Evolutionary conservation across 495 filamentous ascomycete genomes (phyloP), one percentile per base, ranked within the genome.

Genomic region (Lasiosphaeria ovina): DNA sequence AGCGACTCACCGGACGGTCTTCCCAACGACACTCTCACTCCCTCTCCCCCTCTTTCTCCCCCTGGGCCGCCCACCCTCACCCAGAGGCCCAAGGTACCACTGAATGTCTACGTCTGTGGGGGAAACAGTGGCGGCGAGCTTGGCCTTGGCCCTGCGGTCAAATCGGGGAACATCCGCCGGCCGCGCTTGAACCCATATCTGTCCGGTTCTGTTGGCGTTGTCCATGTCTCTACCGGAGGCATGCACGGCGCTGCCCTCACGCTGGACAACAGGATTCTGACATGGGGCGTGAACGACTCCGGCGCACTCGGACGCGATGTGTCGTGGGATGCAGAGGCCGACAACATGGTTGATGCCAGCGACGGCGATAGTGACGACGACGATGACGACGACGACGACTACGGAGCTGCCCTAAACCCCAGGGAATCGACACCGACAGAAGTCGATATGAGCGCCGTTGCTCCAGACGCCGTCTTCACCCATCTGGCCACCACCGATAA

Each of bases 61-160:
- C 24, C 24, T 24, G 24, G 24, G 24, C 24, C 24, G 24, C 24
- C 24, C 24, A 24, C 24, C 24, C 24, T 24, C 24, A 24, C 24
- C 24, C 24, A 24, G 24, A 24, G 24, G 24, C 62, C 62, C 7
- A 38, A 17, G 14, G 48, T 42, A 14, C 50, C 14, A 6, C 47
- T 66, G 24, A 60, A 60, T 40, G 35, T 66, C 42, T 66, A 60
- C 35, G 44, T 58, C 35, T 17, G 63, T 11, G 64, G 64, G 17
- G 60, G 51, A 54, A 66, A 66, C 50, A 59, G 57, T 42, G 51
- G 58, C 14, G 53, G 53, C 24, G 53, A 55, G 40, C 40, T 55
- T 12, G 53, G 53, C n/a, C 36, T 55, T 7, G 53, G 53, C 3
- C 38, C 53, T 16, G 5, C 35, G 14, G 11, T 24, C n/a, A 35